Conservation (phyloP, 495 filamentous ascomycete species). For the Penicillium cosmopolitanum region DNA sequence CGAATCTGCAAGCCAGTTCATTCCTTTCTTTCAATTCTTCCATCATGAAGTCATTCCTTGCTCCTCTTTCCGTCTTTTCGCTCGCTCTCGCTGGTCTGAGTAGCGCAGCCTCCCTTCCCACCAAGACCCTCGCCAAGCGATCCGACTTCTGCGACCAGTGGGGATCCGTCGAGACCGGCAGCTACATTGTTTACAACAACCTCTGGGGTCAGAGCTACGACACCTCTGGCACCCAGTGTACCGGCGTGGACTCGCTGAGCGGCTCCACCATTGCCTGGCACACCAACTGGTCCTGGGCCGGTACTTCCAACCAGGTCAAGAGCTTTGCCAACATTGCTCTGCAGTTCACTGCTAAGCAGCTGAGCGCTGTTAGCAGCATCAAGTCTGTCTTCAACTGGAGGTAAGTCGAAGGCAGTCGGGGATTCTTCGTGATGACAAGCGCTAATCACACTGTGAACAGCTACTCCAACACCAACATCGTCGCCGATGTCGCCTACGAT, state of each 20-base stretch:
- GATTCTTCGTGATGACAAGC: not conserved
- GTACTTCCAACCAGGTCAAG: conserved; percentile 57
- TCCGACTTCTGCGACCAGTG: conserved; percentile 56
- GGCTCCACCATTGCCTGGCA: conserved; percentile 56
- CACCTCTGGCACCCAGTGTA: conserved; percentile 60
- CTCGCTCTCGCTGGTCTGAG: conserved; percentile 37
- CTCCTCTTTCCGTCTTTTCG: conserved; percentile 28
- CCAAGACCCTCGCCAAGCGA: conserved; percentile 39
- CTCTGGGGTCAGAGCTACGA: conserved; percentile 52
- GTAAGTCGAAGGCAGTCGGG: conserved; percentile 31
- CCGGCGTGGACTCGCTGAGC: conserved; percentile 50
- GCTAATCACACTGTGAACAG: conserved; percentile 32
- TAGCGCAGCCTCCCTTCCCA: conserved; percentile 39
- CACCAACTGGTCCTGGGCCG: conserved; percentile 61
- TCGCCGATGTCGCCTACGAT: conserved; percentile 70
- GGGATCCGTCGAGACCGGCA: conserved; percentile 44
- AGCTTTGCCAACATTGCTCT: conserved; percentile 60
- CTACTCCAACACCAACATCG: conserved; percentile 56
- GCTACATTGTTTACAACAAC: conserved; percentile 59
- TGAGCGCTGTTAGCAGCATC: conserved; percentile 56
- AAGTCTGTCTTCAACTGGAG: conserved; percentile 57
- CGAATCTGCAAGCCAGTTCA: conserved; percentile 1
- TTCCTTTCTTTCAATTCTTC: conserved; percentile 3
- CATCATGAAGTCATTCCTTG: conserved; percentile 42
- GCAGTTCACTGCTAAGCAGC: conserved; percentile 44